These are phyloP conservation scores for Malassezia sp. DNA, from an alignment of 1,284 basidiomycete species.

Conservation along the genomic window DNA sequence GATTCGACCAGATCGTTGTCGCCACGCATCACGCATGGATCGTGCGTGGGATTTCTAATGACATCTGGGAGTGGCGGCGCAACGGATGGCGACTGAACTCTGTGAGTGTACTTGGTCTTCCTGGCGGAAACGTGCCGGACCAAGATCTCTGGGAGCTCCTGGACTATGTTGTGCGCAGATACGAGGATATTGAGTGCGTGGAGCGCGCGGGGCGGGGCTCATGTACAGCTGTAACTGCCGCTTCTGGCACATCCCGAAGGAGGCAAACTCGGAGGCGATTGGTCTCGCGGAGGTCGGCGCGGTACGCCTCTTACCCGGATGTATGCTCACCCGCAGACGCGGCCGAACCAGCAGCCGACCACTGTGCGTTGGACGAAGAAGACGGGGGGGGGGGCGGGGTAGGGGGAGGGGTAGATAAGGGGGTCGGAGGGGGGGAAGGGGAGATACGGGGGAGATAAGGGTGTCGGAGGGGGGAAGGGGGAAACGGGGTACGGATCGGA, in stretches of 20 bases:
- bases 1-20: conserved; percentile 43
- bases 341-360: conserved; percentile 29
- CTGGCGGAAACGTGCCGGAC: conserved; percentile 38
- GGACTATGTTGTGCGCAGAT: conserved; percentile 29
- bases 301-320: conserved; percentile 1
- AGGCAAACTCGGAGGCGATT: conserved; percentile 23
- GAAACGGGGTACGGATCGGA: too few species aligned
- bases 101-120: conserved; percentile 22
- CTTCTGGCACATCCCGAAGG: conserved; percentile 37
- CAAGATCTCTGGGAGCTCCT: conserved; percentile 43
- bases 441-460: too few species aligned
- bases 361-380: conserved; percentile 35
- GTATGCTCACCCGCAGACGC: conserved; percentile 15
- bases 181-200: conserved; percentile 36
- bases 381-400: too few species aligned
- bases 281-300: conserved; percentile 33
- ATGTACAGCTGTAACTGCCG: conserved; percentile 31
- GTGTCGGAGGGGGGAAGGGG: too few species aligned
- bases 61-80: conserved; percentile 41
- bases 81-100: conserved; percentile 35
- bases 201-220: background rate
- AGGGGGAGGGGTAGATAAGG: background rate
- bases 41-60: conserved; percentile 35
- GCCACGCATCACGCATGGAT: conserved; percentile 40
- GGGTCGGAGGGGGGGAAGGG: background rate